Evolutionary conservation across 768 basidiomycete genomes (phyloP), one percentile per base, ranked within the genome.

Genomic region (Xerocomellus amylosporus): DNA sequence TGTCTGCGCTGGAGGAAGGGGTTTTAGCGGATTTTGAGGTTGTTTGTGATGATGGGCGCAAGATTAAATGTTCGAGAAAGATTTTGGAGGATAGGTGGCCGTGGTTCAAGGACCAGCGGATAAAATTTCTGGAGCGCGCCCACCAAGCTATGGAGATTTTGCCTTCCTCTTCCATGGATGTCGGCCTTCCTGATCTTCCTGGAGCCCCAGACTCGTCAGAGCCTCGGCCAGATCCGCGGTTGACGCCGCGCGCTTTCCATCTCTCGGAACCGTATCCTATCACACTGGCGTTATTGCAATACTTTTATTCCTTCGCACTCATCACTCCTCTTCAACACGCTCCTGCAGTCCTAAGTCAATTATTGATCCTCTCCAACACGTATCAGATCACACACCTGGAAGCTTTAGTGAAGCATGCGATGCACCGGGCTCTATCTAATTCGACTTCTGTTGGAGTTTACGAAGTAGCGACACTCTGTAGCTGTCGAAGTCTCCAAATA

Each of bases 41-140:
- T 54, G 73, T 96, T 14, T 95, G 93, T 66, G 91, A 95, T 60
- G 96, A 98, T 68, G 91, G 91, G 2, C 79, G 90, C 51, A 82
- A 81, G 60, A 82, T 99, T 57, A 74, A 79, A 47, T 94, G 92
- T 67, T 94, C 93, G 22, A 79, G 92, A 44, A 85, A 81, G 67
- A 68, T 93, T n/a, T 76, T 99, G 28, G 88, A 91, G 65, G 87
- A 93, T 33, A 81, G 95, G 33, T 99, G 96, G 96, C 84, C 89
- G 2, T 99, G 96, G 96, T 94, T 99, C 78, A 81, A 82, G 60
- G 82, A 85, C 49, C 86, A 91, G 64, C 75, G 87, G 19, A 68
- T 74, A 48, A 74, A 74, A 47, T 85, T 90, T 63, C 60, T 86
- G 34, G 77, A 81, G 48, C 78, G 75, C 9, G 88, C 89, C 2